Evolutionary conservation across 176 grass and related monocot species (phyloP).

Genomic region (Areca catechu): DNA sequence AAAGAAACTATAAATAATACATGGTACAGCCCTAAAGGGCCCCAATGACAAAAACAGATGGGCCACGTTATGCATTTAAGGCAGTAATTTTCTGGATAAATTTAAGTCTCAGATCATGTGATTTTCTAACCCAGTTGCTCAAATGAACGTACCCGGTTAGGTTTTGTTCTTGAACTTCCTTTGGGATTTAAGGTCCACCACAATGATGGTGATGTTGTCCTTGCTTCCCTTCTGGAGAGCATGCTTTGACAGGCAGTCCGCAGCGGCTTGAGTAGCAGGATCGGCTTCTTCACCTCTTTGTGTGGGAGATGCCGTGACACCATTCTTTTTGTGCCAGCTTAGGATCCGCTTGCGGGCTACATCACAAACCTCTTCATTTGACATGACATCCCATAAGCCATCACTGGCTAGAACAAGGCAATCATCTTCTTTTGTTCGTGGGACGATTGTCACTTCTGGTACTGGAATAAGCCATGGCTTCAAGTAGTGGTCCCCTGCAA

Average conservation of each 20-base stretch:
- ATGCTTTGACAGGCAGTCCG: slow-evolving; percentile 47
- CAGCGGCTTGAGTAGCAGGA: slow-evolving; percentile 66
- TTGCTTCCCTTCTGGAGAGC: slow-evolving; percentile 75
- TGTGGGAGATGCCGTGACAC: slow-evolving; percentile 8
- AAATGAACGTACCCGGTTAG: slow-evolving; percentile 14
- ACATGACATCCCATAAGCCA: slow-evolving; percentile 71
- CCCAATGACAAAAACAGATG: slow-evolving; percentile 19
- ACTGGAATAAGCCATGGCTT: slow-evolving; percentile 65
- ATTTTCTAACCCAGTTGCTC: slow-evolving; percentile 14
- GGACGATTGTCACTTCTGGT: slow-evolving; percentile 55
- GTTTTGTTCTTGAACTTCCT: slow-evolving; percentile 61
- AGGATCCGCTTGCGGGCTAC: slow-evolving; percentile 62
- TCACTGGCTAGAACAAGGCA: slow-evolving; percentile 79
- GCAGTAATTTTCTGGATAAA: slow-evolving; percentile 19
- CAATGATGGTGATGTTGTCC: slow-evolving; percentile 75
- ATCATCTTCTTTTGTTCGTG: slow-evolving; percentile 56
- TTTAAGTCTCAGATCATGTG: slow-evolving; percentile 40
- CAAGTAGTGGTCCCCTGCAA: slow-evolving; percentile 54
- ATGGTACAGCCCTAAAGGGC: slow-evolving; percentile 40
- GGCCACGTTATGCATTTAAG: slow-evolving; percentile 43
- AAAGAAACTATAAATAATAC: slow-evolving; percentile 35
- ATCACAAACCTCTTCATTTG: slow-evolving; percentile 77
- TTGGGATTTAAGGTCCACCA: slow-evolving; percentile 68
- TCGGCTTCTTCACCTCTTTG: slow-evolving; percentile 36
- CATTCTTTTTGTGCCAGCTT: slow-evolving; percentile 82